phyloP scores from a whole-genome alignment of 306 rosid species.

The Dalbergia oliveri region DNA sequence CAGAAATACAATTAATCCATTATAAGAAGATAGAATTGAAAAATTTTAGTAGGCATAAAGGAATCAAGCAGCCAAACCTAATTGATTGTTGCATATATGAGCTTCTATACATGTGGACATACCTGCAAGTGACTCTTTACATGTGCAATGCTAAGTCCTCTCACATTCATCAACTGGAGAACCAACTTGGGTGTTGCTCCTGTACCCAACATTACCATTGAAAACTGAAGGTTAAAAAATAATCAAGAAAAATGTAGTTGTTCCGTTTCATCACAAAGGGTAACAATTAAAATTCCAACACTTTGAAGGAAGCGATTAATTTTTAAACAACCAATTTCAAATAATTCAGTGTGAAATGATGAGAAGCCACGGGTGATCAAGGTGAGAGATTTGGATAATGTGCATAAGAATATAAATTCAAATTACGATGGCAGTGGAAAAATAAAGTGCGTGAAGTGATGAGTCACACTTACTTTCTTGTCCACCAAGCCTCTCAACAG shows the following conservation, averaged over 20 bases:
- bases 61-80: not conserved
- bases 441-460: not conserved
- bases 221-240: constrained; percentile 7
- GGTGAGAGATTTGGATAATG: too few species aligned
- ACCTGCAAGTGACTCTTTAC: constrained; percentile 98
- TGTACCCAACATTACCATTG: constrained; percentile 33
- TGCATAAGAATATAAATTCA: too few species aligned
- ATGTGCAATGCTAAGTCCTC: constrained; percentile 92
- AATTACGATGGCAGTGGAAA: too few species aligned
- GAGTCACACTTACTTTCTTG: constrained; percentile 71
- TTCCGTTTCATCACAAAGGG: not conserved
- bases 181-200: constrained; percentile 99
- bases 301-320: too few species aligned
- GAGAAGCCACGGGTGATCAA: too few species aligned
- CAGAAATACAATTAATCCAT: not conserved
- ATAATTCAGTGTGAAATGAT: too few species aligned
- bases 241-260: not conserved
- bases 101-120: not conserved
- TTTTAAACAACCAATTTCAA: too few species aligned
- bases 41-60: not conserved
- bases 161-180: constrained; percentile 87
- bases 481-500: constrained; percentile 88
- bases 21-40: not conserved
- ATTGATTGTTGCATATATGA: not conserved
- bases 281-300: not conserved